A percentile compares a stretch with the other conserved stretches of the same genome.
phyloP scores from a whole-genome alignment of 202 grass and related monocot genomes.

The Musa balbisiana region DNA sequence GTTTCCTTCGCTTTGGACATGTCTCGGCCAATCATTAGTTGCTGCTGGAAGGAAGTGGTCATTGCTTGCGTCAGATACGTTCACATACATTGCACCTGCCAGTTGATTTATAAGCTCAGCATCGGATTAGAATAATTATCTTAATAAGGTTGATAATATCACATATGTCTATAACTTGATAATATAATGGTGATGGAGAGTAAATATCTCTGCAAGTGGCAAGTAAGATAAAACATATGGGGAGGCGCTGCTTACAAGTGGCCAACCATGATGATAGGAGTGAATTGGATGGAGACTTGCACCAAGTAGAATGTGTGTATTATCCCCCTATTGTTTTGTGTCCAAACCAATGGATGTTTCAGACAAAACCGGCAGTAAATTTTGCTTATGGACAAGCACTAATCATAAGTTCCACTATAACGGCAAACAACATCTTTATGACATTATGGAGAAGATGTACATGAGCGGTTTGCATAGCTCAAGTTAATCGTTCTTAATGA shows the following conservation, averaged over 20 bases:
- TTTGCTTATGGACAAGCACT: not conserved
- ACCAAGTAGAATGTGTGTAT: not conserved
- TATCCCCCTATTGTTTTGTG: not conserved
- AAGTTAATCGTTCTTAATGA: no score
- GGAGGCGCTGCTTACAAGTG: not conserved
- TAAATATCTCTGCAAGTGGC: no score
- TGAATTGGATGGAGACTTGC: not conserved
- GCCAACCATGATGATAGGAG: not conserved
- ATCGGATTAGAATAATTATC: no score
- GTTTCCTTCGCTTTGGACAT: not conserved
- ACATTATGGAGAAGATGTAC: no score
- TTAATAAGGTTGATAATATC: no score
- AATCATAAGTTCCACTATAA: not conserved
- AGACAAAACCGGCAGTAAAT: not conserved
- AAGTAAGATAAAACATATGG: not conserved
- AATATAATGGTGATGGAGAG: no score
- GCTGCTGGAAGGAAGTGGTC: not conserved
- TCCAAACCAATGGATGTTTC: not conserved
- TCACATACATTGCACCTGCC: not conserved
- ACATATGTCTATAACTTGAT: no score
- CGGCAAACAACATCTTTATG: no score
- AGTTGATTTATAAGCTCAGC: no score
- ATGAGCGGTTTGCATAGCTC: no score
- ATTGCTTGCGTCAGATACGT: not conserved
- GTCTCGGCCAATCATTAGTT: not conserved